A percentile compares a stretch with the other conserved stretches of the same genome.
Conservation (phyloP, 495 filamentous ascomycete genomes). For the Penicillium roqueforti region DNA sequence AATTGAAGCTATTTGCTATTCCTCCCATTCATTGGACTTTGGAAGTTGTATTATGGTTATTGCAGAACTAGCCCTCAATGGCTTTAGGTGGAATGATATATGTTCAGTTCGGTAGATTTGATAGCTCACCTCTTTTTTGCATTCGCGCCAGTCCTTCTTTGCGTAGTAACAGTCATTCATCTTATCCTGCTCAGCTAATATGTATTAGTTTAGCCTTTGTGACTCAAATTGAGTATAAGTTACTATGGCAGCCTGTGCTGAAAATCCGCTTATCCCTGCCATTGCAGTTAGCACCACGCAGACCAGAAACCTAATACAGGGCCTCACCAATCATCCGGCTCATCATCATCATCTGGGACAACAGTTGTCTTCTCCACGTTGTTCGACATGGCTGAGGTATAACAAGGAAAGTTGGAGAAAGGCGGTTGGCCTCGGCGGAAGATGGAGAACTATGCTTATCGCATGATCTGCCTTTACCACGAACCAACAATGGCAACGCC, state of each 20-base stretch:
- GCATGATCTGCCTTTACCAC: conserved; percentile 15
- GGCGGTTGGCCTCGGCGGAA: conserved; percentile 15
- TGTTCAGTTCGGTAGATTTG: background rate
- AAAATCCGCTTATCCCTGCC: conserved; percentile 92
- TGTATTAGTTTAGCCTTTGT: conserved; percentile 2
- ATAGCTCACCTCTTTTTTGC: conserved; percentile 76
- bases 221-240: conserved; percentile 15
- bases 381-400: conserved; percentile 35
- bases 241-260: conserved; percentile 92
- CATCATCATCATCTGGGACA: conserved; percentile 65
- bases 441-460: conserved; percentile 23
- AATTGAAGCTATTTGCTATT: background rate
- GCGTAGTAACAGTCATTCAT: conserved; percentile 95
- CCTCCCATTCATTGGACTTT: background rate
- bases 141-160: conserved; percentile 93
- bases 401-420: conserved; percentile 6
- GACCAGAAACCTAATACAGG: background rate
- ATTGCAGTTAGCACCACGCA: conserved; percentile 14
- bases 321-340: conserved; percentile 87
- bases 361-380: conserved; percentile 33
- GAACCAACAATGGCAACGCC: conserved; percentile 29
- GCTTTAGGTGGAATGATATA: background rate
- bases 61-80: background rate
- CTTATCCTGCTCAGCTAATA: conserved; percentile 75
- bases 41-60: background rate